A percentile compares a stretch with the other conserved stretches of the same genome.
These are phyloP conservation scores for Thelonectria discophora DNA, from an alignment of 2,329 filamentous ascomycete species.

Conservation along the genomic window DNA sequence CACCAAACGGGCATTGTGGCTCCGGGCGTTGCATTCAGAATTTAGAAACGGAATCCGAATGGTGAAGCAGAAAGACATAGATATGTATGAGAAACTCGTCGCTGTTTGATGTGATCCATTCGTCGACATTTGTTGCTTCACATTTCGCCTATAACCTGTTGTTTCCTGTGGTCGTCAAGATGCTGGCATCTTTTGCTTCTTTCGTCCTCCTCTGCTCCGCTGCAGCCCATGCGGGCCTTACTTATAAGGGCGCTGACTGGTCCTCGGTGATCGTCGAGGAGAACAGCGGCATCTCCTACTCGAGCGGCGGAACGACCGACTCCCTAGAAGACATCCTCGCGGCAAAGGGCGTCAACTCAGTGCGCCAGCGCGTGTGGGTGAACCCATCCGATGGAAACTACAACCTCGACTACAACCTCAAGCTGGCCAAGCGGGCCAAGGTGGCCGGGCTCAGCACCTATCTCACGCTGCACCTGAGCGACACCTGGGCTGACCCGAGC, in stretches of 20 bases:
- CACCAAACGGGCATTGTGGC: not conserved
- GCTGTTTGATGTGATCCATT: not conserved
- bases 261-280: conserved; percentile 74
- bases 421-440: conserved; percentile 71
- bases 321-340: conserved; percentile 71
- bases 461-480: conserved; percentile 72
- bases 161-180: conserved; percentile 17
- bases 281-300: conserved; percentile 67
- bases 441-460: conserved; percentile 68
- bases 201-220: conserved; percentile 29
- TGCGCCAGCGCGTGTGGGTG: conserved; percentile 77
- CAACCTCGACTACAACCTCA: conserved; percentile 74
- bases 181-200: conserved; percentile 25
- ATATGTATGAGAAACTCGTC: not conserved
- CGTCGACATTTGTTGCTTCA: not conserved
- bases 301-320: conserved; percentile 61
- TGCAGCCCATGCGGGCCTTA: conserved; percentile 56
- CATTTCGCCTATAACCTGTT: not conserved
- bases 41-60: not conserved
- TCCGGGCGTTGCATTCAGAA: not conserved
- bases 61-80: not conserved
- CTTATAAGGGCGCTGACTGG: conserved; percentile 75
- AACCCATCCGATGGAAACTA: conserved; percentile 72
- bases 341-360: conserved; percentile 71
- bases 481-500: conserved; percentile 75